Evolutionary conservation across 306 rosid species (phyloP).

Genomic region (Cucurbita maxima): DNA sequence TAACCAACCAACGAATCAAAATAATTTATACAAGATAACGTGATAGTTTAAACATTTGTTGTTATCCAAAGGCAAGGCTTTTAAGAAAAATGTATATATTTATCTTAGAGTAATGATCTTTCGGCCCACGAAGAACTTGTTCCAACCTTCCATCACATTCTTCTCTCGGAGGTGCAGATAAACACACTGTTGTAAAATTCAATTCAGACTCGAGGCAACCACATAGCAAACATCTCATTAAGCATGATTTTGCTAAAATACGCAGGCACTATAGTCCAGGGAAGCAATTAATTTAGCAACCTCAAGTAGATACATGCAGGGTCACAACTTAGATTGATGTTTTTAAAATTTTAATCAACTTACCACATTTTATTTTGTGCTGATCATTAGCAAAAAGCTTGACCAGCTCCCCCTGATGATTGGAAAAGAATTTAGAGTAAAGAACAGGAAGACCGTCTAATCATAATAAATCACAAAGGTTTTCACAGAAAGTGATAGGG

Average conservation of each 20-base stretch:
- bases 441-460: not conserved
- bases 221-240: not conserved
- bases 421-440: not conserved
- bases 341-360: conserved; percentile 11
- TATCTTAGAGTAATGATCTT: not conserved
- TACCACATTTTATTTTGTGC: conserved; percentile 84
- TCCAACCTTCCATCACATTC: not conserved
- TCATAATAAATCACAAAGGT: not conserved
- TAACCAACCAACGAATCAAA: not conserved
- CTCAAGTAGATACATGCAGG: not conserved
- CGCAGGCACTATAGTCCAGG: not conserved
- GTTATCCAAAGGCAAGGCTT: not conserved
- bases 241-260: not conserved
- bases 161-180: not conserved
- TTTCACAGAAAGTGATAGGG: not conserved
- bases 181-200: too few relatives aligned
- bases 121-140: not conserved
- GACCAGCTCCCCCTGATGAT: conserved; percentile 80
- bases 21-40: not conserved
- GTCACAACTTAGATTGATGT: not conserved
- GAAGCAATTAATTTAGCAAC: not conserved
- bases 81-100: not conserved
- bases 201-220: not conserved
- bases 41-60: not conserved
- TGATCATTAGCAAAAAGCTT: conserved; percentile 83